These are phyloP conservation scores for Xylariaceae sp. DNA, from an alignment of 2,329 filamentous ascomycete species.

Conservation along the genomic window DNA sequence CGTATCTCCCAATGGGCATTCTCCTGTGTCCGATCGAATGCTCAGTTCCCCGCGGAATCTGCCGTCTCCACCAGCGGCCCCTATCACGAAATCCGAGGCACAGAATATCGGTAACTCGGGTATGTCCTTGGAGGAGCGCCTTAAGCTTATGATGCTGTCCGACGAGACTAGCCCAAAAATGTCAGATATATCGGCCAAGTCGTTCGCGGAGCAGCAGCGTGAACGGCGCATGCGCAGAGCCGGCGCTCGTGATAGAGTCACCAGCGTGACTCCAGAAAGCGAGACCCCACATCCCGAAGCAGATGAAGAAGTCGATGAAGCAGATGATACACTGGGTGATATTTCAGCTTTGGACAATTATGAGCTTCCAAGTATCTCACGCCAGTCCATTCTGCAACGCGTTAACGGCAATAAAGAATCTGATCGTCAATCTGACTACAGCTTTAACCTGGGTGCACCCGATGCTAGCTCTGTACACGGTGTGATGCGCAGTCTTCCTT, in stretches of 20 bases:
- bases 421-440: slow-evolving; percentile 58
- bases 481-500: slow-evolving; percentile 53
- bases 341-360: slow-evolving; percentile 57
- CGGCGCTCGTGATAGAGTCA: slow-evolving; percentile 45
- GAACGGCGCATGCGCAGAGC: slow-evolving; percentile 66
- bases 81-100: slow-evolving; percentile 64
- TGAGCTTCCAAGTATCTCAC: slow-evolving; percentile 74
- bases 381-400: slow-evolving; percentile 87
- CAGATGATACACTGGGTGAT: slow-evolving; percentile 58
- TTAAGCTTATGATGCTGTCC: slow-evolving; percentile 85
- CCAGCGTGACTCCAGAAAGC: slow-evolving; percentile 43
- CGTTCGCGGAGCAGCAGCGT: slow-evolving; percentile 61
- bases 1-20: slow-evolving; percentile 59
- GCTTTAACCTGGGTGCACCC: slow-evolving; percentile 59
- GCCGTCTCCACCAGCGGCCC: slow-evolving; percentile 68
- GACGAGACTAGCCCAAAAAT: slow-evolving; percentile 46
- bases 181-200: slow-evolving; percentile 38
- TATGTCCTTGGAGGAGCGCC: slow-evolving; percentile 80
- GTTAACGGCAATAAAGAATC: slow-evolving; percentile 63
- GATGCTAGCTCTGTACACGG: slow-evolving; percentile 56
- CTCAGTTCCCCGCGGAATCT: slow-evolving; percentile 63
- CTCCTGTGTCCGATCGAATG: slow-evolving; percentile 68
- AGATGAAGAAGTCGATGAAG: slow-evolving; percentile 49
- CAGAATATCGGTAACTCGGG: slow-evolving; percentile 68
- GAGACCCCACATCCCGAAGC: slow-evolving; percentile 37